A percentile compares a stretch with the other conserved stretches of the same genome.
Evolutionary conservation across 768 basidiomycete species (phyloP).

Genomic region (Coprinopsis sp.): DNA sequence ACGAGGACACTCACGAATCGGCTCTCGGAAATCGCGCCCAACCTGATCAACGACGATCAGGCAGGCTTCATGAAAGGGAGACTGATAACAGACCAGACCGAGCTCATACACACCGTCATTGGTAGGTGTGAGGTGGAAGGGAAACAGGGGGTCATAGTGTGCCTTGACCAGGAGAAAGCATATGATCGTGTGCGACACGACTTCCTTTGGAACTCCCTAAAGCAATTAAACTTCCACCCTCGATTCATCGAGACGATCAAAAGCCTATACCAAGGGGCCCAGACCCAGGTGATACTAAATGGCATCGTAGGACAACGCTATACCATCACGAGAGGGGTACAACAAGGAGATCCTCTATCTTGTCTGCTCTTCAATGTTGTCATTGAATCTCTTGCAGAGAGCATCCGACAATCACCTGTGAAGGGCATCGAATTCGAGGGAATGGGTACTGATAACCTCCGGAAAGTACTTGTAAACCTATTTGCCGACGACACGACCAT

Average conservation of each 20-base stretch:
- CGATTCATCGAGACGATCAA: constrained; percentile 25
- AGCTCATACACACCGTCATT: constrained; percentile 21
- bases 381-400: constrained; percentile 35
- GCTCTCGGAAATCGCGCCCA: constrained; percentile 10
- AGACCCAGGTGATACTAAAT: constrained; percentile 30
- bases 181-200: constrained; percentile 33
- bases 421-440: constrained; percentile 17
- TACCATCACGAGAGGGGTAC: constrained; percentile 24
- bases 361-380: constrained; percentile 37
- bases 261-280: constrained; percentile 25
- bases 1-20: constrained; percentile 20
- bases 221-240: constrained; percentile 18
- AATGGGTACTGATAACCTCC: neutral
- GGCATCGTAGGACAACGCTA: constrained; percentile 21
- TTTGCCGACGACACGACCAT: constrained; percentile 41
- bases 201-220: constrained; percentile 25
- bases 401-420: constrained; percentile 26
- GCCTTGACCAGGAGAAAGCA: constrained; percentile 34
- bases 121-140: constrained; percentile 17
- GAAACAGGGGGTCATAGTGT: constrained; percentile 21
- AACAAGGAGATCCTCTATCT: constrained; percentile 36
- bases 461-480: constrained; percentile 11
- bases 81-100: constrained; percentile 27
- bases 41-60: constrained; percentile 28
- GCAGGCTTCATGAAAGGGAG: constrained; percentile 30